Base-by-base conservation (phyloP, 306 rosid genomes). In the Psophocarpus tetragonolobus region DNA sequence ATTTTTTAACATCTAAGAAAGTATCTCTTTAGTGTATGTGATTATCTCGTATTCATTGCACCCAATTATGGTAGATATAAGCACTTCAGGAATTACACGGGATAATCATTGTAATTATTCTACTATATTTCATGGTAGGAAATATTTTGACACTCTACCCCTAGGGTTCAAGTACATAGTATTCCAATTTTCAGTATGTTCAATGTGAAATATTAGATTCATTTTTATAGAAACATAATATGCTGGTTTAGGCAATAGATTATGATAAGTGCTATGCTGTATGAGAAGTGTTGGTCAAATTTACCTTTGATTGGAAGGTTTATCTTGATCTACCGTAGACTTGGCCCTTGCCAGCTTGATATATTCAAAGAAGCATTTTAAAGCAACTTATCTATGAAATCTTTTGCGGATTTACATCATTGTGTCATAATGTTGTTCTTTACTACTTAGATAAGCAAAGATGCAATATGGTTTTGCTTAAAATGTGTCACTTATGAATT, bases 401-500 rank as follows among this genome's bases (percentile, higher is more conserved):
- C 71, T 45, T n/a, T 6, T 5, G 15, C 24, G 27, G 32, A 60
- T 57, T 58, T 48, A 45, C 3, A 10, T 68, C 23, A 7, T 47
- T 77, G 60, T 53, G 69, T 42, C 29, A 11, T 12, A 47, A 24
- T n/a, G n/a, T n/a, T 78, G 51, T n/a, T 56, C 45, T 24, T 30
- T 48, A 35, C 66, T 44, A 35, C 74, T 73, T 62, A 20, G 53
- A 35, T 53, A 73, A 68, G 14, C 13, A 13, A 21, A 24, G 5
- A 5, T 23, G 26, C 41, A 0, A 33, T 53, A 50, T 60, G 32
- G 23, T 84, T 32, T 66, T 73, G 69, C 44, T 12, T 20, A 68
- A 65, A 50, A 35, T 18, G 50, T 68, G 73, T 26, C 48, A 77
- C 50, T 77, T 66, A 35, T 75, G 61, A 74, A n/a, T n/a, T n/a